Evolutionary conservation across 2,329 filamentous ascomycete genomes (phyloP).

Genomic region (Emergomyces pasteurianus): DNA sequence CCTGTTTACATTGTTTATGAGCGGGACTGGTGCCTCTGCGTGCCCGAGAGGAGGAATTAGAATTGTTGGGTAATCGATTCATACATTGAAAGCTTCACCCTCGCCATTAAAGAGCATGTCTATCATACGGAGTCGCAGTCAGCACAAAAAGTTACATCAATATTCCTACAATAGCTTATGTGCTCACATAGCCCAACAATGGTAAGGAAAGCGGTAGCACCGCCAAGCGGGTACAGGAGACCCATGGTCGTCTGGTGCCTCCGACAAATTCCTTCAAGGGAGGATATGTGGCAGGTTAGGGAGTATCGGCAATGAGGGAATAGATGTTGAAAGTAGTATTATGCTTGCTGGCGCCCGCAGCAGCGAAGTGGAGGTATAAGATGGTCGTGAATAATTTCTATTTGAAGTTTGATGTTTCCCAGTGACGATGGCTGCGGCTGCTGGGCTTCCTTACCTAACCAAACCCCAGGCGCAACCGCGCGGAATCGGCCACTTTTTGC

Average conservation of each 20-base stretch:
- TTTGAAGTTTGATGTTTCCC: background rate
- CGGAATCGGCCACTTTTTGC: background rate
- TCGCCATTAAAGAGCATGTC: slow-evolving; percentile 98
- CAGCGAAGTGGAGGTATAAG: background rate
- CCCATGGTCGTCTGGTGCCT: slow-evolving; percentile 45
- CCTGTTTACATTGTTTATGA: slow-evolving; percentile 36
- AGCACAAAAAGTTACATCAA: slow-evolving; percentile 2
- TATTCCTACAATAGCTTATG: background rate
- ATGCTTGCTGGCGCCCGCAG: slow-evolving; percentile 2
- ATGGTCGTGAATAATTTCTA: background rate
- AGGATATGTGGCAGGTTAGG: slow-evolving; percentile 1
- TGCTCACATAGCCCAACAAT: slow-evolving; percentile 69
- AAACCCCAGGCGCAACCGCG: background rate
- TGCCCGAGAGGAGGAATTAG: background rate
- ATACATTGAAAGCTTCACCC: slow-evolving; percentile 89
- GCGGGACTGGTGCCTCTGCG: slow-evolving; percentile 1
- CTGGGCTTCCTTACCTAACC: background rate
- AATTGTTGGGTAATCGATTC: slow-evolving; percentile 19
- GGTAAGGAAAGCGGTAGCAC: slow-evolving; percentile 54
- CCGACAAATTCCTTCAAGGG: slow-evolving; percentile 6
- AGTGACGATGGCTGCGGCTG: background rate
- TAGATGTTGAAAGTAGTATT: background rate
- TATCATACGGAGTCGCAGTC: slow-evolving; percentile 39
- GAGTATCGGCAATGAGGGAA: background rate
- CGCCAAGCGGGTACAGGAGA: slow-evolving; percentile 58